Base-by-base conservation (phyloP, 495 filamentous ascomycete species). In the Chaetomium tenue region DNA sequence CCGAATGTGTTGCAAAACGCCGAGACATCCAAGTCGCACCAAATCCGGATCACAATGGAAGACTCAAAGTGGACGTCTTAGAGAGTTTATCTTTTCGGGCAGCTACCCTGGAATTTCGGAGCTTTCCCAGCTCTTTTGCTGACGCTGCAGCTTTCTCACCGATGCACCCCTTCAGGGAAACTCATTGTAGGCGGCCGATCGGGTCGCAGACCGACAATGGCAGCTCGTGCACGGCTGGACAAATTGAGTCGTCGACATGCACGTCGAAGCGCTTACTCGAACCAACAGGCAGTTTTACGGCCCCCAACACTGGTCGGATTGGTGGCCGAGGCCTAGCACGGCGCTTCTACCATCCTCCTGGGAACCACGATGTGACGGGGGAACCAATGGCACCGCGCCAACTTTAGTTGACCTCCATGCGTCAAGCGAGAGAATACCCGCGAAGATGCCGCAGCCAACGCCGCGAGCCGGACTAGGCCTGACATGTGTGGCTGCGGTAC, bases 281-380 rank as follows among this genome's bases (percentile, higher is more conserved):
- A 64, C 66, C 61, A 68, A 68, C 66, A 37, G 30, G 18, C 53
- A n/a, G 6, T 3, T 3, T 8, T n/a, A 46, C 7, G 20, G 50
- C 8, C 26, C 33, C 54, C 25, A 47, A 44, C 23, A 57, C 58
- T 40, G 61, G 52, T 30, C 61, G 22, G 5, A 54, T 54, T 50
- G 42, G 56, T 48, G 54, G 56, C 44, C 54, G 39, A 42, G 60
- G 13, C 42, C 56, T 44, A 44, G 50, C 53, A 30, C 52, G 66
- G 66, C 61, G 66, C 66, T 68, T 68, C 33, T 12, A 40, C 61
- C 66, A 22, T 15, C 12, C 33, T 28, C 33, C 42, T 50, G 57
- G 61, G 61, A 50, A 37, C 60, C 23, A 30, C 48, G 46, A 59
- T 46, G 52, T 6, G n/a, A 18, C 22, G 9, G 39, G 33, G 11